Percentiles rank a stretch among this genome's conserved stretches.
phyloP scores from a whole-genome alignment of 2,329 filamentous ascomycete species.

The Colletotrichum lindemuthianum region DNA sequence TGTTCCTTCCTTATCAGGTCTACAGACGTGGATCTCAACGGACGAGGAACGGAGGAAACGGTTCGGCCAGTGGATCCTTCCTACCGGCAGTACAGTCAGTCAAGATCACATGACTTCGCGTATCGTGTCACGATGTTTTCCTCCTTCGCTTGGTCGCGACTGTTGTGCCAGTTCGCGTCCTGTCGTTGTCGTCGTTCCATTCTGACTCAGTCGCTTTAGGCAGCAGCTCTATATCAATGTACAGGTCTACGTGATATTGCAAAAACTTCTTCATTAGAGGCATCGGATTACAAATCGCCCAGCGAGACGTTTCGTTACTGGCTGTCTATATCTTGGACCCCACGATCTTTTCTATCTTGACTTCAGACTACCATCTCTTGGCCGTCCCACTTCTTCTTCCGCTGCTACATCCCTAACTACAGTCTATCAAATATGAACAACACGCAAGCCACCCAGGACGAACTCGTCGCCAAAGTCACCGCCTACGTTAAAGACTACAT shows the following conservation, averaged over 20 bases:
- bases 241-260: too few species aligned
- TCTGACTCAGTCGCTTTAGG: slow-evolving; percentile 26
- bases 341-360: neutral
- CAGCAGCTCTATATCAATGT: slow-evolving; percentile 5
- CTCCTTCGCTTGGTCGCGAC: neutral
- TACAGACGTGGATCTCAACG: too few species aligned
- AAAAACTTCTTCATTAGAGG: too few species aligned
- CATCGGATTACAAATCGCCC: slow-evolving; percentile 12
- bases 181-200: slow-evolving; percentile 1
- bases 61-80: too few species aligned
- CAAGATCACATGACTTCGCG: slow-evolving; percentile 5
- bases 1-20: too few species aligned
- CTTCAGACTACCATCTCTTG: neutral
- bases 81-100: slow-evolving; percentile 2
- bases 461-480: slow-evolving; percentile 66
- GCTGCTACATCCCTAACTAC: neutral
- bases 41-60: too few species aligned
- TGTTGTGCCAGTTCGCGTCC: neutral
- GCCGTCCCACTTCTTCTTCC: neutral
- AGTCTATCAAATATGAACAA: slow-evolving; percentile 2
- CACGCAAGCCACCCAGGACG: slow-evolving; percentile 42
- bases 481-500: slow-evolving; percentile 76
- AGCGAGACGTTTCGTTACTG: too few species aligned
- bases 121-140: neutral
- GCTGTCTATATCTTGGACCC: too few species aligned